Base-by-base conservation (phyloP, 2,329 filamentous ascomycete species). In the Neofusicoccum ribis region DNA sequence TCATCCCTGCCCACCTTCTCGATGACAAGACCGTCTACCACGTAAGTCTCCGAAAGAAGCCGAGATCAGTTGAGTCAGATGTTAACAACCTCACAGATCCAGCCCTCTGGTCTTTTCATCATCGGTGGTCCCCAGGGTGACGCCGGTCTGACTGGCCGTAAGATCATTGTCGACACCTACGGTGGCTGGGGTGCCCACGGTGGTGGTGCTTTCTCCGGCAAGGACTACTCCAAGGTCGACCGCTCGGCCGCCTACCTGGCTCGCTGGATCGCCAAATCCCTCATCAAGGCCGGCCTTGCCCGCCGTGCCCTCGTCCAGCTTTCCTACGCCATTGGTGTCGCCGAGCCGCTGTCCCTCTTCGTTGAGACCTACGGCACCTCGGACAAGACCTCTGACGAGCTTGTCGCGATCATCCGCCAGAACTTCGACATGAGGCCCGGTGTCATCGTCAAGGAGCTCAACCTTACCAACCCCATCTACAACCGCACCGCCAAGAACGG, bases 211-310 rank as follows among this genome's bases (percentile, higher is more conserved):
- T 99, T 99, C 91, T 98, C 95, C 76, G 95, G 95, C 77, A 99
- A 99, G 90, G 95, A 99, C 82, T 99, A 97, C 89, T 97, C 93
- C 88, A 99, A 99, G 89, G 95, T 99, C 83, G 95, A 99, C 80
- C 92, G 95, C 75, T 98, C 95, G 63, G 95, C 95, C 72, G 95
- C 95, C 77, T 99, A 99, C 85, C 89, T 98, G 73, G 93, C 88
- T 73, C 93, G 95, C 80, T 99, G 95, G 95, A 93, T 99, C 81
- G 95, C 95, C 84, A 99, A 99, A 88, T 99, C 95, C 47, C 88
- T 99, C 70, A 92, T 99, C 73, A 83, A 89, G 75, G 91, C 94
- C 74, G 90, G 91, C 75, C 90, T 99, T 68, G 91, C 91, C 75
- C 93, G 95, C 77, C 93, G 95, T 81, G 91, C 88, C 68, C 90